Evolutionary conservation across 2,329 filamentous ascomycete species (phyloP).

Genomic region (Intubia oerlemansii): DNA sequence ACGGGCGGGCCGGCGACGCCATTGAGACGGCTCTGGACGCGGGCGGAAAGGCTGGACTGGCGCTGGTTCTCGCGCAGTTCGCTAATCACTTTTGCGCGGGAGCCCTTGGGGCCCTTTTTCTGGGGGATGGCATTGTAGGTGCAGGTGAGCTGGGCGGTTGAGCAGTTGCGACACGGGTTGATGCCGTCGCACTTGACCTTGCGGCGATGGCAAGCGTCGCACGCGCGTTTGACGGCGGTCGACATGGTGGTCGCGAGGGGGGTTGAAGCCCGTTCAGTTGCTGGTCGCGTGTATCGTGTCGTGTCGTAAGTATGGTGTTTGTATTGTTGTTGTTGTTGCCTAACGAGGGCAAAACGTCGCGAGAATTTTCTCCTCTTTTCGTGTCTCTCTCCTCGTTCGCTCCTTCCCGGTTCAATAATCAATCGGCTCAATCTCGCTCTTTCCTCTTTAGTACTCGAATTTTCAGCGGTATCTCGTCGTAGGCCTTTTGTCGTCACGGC

Average conservation of each 20-base stretch:
- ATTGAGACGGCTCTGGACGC: slow-evolving; percentile 37
- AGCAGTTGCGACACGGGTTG: slow-evolving; percentile 51
- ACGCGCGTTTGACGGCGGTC: slow-evolving; percentile 38
- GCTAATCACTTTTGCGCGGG: slow-evolving; percentile 53
- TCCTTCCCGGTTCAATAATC: too few relatives aligned
- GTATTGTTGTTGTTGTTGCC: too few relatives aligned
- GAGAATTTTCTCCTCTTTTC: too few relatives aligned
- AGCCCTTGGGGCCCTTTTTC: slow-evolving; percentile 59
- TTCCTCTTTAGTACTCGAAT: too few relatives aligned
- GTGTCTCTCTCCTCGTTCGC: too few relatives aligned
- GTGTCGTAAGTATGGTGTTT: too few relatives aligned
- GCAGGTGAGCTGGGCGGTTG: slow-evolving; percentile 42
- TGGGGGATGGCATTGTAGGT: slow-evolving; percentile 57
- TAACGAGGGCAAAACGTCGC: too few relatives aligned
- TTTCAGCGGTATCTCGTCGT: too few relatives aligned
- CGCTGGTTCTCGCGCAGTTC: slow-evolving; percentile 49
- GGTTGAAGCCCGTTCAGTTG: too few relatives aligned
- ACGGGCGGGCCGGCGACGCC: slow-evolving; percentile 25
- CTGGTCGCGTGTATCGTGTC: too few relatives aligned
- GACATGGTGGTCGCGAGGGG: slow-evolving; percentile 22
- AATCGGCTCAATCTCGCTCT: too few relatives aligned
- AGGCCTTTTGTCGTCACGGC: too few relatives aligned
- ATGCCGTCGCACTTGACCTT: slow-evolving; percentile 56
- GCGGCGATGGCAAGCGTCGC: slow-evolving; percentile 52
- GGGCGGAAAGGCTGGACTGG: slow-evolving; percentile 39